phyloP scores from a whole-genome alignment of 768 basidiomycete species.

The Amanita muscaria region DNA sequence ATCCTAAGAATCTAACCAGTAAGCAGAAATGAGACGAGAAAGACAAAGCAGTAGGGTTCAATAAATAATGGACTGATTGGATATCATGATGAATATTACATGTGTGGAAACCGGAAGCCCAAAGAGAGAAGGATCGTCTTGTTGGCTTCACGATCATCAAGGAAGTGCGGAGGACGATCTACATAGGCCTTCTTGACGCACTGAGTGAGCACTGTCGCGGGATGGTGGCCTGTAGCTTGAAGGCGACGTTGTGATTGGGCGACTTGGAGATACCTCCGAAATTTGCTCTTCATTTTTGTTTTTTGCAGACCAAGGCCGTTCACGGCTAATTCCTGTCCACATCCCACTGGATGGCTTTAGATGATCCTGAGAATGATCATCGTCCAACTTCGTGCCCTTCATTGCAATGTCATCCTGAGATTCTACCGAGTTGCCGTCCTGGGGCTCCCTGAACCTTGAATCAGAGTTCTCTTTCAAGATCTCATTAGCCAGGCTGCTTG shows the following conservation, averaged over 20 bases:
- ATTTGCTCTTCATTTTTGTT: no score
- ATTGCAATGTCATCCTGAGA: not conserved
- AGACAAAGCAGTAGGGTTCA: not conserved
- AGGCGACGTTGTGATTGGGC: not conserved
- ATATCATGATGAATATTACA: slow-evolving; percentile 8
- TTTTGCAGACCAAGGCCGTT: no score
- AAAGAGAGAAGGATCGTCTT: slow-evolving; percentile 1
- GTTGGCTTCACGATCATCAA: not conserved
- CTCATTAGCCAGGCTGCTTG: slow-evolving; percentile 8
- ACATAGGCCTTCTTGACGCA: not conserved
- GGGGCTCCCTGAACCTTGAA: not conserved
- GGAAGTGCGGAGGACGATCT: not conserved
- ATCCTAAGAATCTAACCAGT: slow-evolving; percentile 6
- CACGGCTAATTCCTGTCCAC: not conserved
- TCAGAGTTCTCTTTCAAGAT: slow-evolving; percentile 4
- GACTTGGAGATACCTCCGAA: no score
- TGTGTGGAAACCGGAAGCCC: slow-evolving; percentile 4
- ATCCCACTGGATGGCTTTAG: not conserved
- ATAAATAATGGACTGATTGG: slow-evolving; percentile 7
- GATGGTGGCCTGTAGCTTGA: slow-evolving; percentile 2
- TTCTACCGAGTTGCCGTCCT: not conserved
- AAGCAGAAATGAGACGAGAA: not conserved
- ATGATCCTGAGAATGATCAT: not conserved
- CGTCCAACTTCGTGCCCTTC: not conserved
- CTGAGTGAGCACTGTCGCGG: not conserved